These are phyloP conservation scores for Pichia kluyveri DNA, from an alignment of 805 yeast species.

Conservation along the genomic window DNA sequence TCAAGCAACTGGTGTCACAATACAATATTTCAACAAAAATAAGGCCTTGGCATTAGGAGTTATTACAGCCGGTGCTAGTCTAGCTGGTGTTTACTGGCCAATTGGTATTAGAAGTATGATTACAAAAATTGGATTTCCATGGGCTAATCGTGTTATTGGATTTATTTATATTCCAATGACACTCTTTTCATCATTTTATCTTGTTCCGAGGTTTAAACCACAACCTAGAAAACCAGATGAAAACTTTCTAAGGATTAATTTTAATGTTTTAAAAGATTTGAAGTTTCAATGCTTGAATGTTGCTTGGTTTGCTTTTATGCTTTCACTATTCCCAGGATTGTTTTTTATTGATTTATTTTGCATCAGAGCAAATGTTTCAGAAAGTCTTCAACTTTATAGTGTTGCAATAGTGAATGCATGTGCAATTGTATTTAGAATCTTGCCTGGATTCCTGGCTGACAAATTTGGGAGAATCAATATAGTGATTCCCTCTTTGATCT, in stretches of 20 bases:
- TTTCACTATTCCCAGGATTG: constrained; percentile 34
- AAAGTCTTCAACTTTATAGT: constrained; percentile 42
- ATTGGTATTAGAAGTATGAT: constrained; percentile 38
- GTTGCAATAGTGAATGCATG: constrained; percentile 33
- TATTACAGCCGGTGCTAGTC: constrained; percentile 40
- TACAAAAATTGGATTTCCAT: constrained; percentile 29
- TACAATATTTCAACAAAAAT: constrained; percentile 57
- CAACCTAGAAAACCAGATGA: constrained; percentile 28
- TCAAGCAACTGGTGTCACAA: constrained; percentile 50
- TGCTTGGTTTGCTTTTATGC: constrained; percentile 27
- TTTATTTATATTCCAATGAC: constrained; percentile 28
- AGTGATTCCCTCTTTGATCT: constrained; percentile 24
- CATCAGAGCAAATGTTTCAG: constrained; percentile 40
- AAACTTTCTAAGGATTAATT: constrained; percentile 24
- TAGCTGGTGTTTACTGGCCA: constrained; percentile 42
- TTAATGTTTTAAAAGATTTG: constrained; percentile 33
- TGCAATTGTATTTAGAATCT: constrained; percentile 41
- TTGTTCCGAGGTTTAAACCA: constrained; percentile 25
- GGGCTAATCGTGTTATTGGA: constrained; percentile 44
- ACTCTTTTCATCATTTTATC: constrained; percentile 10
- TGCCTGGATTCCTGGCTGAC: constrained; percentile 42
- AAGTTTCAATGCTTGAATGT: constrained; percentile 30
- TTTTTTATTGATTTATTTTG: constrained; percentile 51
- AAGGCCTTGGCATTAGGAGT: constrained; percentile 44
- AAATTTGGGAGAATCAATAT: constrained; percentile 32